Evolutionary conservation across 345 rosid species (phyloP).

Genomic region (Hibiscus syriacus): DNA sequence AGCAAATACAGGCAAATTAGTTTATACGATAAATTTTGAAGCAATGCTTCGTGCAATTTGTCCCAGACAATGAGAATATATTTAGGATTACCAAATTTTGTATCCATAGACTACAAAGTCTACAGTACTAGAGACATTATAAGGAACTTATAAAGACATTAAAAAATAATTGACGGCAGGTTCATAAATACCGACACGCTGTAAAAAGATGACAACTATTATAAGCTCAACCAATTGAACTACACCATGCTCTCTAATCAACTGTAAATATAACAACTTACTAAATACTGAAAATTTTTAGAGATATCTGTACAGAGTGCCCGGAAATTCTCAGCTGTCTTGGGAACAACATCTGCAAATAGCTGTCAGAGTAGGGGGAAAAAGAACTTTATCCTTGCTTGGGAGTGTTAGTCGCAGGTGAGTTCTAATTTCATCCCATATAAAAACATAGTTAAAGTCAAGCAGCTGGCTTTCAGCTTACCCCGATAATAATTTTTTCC

Average conservation of each 20-base stretch:
- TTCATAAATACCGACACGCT: no score
- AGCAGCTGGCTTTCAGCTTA: slow-evolving; percentile 22
- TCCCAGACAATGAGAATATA: neutral
- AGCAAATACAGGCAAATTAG: neutral
- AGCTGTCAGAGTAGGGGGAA: slow-evolving; percentile 43
- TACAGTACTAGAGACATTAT: neutral
- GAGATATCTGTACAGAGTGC: slow-evolving; percentile 84
- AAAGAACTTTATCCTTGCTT: neutral
- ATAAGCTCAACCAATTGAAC: neutral
- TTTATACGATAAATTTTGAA: neutral
- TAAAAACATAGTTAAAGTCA: neutral
- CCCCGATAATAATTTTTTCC: slow-evolving; percentile 78
- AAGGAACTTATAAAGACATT: neutral
- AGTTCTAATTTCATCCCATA: neutral
- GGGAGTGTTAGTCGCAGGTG: neutral
- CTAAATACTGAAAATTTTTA: slow-evolving; percentile 1
- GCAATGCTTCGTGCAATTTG: neutral
- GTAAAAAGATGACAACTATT: neutral
- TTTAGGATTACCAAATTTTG: neutral
- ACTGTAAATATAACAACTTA: no score
- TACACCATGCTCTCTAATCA: no score
- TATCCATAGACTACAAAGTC: neutral
- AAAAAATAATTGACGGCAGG: neutral
- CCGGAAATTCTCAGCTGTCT: slow-evolving; percentile 91
- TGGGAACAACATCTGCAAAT: slow-evolving; percentile 82